A percentile compares a stretch with the other conserved stretches of the same genome.
Evolutionary conservation across 345 rosid genomes (phyloP).

Genomic region (Salix exigua): DNA sequence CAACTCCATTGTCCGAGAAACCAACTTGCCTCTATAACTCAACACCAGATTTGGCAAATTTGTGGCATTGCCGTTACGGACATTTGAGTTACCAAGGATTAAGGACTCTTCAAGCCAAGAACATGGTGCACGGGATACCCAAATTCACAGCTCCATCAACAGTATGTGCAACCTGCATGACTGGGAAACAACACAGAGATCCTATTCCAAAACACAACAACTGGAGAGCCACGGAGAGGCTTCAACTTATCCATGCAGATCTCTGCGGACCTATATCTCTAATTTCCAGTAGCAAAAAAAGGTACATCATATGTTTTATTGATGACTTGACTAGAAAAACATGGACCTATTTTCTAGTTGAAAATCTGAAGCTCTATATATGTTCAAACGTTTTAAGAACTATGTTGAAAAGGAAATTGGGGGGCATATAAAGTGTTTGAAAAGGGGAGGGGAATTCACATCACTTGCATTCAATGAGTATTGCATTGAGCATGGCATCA

Average conservation of each 20-base stretch:
- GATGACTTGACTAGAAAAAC: no score
- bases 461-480: no score
- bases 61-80: not conserved
- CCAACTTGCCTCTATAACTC: not conserved
- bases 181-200: conserved; percentile 1
- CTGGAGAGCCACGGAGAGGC: not conserved
- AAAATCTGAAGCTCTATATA: no score
- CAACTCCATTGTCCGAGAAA: not conserved
- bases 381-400: no score
- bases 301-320: no score
- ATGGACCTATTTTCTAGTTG: no score
- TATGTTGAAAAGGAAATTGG: no score
- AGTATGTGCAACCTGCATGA: not conserved
- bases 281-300: no score
- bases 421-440: no score
- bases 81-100: no score
- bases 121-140: not conserved
- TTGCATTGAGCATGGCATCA: no score
- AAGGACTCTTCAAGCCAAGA: not conserved
- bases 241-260: not conserved
- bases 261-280: not conserved
- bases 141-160: not conserved
- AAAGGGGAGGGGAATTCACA: no score
- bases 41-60: not conserved
- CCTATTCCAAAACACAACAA: not conserved